Conservation (phyloP, 306 rosid genomes). For the Calophaca sinica region DNA sequence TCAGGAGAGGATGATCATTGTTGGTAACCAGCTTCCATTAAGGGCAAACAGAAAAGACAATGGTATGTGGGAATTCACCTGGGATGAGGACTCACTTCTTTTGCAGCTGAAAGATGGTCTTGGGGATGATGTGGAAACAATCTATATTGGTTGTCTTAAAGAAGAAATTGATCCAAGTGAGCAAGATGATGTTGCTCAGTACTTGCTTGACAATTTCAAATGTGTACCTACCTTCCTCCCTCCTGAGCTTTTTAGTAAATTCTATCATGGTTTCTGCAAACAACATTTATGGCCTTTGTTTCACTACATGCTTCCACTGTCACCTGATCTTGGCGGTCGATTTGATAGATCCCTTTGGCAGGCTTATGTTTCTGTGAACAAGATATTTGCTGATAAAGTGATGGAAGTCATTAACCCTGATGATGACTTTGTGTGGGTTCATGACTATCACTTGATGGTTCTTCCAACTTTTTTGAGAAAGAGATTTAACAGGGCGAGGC, state of each 20-base stretch:
- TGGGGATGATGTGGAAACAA: constrained; percentile 82
- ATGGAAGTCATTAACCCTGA: constrained; percentile 83
- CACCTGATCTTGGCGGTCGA: constrained; percentile 87
- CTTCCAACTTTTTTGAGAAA: constrained; percentile 87
- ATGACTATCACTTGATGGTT: constrained; percentile 93
- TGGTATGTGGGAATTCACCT: constrained; percentile 73
- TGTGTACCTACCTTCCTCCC: constrained; percentile 88
- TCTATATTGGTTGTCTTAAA: constrained; percentile 83
- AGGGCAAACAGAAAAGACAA: constrained; percentile 54
- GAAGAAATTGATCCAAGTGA: constrained; percentile 71
- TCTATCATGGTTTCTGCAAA: constrained; percentile 93
- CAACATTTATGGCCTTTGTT: constrained; percentile 90
- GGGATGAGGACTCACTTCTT: constrained; percentile 94
- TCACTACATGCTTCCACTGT: constrained; percentile 92
- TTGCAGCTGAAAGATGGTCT: constrained; percentile 91
- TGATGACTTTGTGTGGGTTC: constrained; percentile 77
- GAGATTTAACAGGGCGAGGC: constrained; percentile 55
- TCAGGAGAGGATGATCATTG: constrained; percentile 85
- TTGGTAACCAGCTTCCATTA: constrained; percentile 88
- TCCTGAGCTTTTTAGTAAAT: constrained; percentile 77
- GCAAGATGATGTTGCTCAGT: constrained; percentile 89
- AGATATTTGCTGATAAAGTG: constrained; percentile 91
- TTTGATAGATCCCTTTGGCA: constrained; percentile 88
- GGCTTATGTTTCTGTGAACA: constrained; percentile 90
- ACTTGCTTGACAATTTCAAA: constrained; percentile 74